Base-by-base conservation (phyloP, 139 green algal species). In the Deuterostichococcus epilithicus region DNA sequence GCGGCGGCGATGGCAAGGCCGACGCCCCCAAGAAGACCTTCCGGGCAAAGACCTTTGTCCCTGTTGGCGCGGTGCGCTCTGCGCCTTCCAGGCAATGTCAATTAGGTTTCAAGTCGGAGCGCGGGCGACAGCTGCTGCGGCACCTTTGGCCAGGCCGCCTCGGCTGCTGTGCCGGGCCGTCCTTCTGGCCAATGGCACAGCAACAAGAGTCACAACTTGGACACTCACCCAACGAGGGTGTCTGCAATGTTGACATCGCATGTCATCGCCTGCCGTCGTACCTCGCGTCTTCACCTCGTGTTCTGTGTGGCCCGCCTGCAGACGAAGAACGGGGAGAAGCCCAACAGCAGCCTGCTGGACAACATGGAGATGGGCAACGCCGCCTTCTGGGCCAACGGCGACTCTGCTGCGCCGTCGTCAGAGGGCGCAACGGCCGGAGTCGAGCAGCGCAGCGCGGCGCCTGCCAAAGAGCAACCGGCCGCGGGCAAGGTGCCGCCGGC, bases 1-100 rank as follows among this genome's bases (percentile, higher is more conserved):
- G 39, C 70, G 91, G 96, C 71, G 88, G 88, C 26, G 84, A 82
- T 23, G 86, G 86, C 63, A 91, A 92, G 72, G 80, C 78, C 63
- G 78, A 70, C 35, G 68, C 72, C 22, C 58, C 70, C 37, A 81
- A 81, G 66, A 6, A 35, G 35, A 75, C 42, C 15, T 33, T 76
- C 30, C 52, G 75, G 28, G 34, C 52, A 26, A 34, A 34, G 52
- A 32, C 68, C 68, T 60, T 47, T 20, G 52, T 63, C 8, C 65
- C 65, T 70, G 65, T 70, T 28, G 65, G 26, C 22, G 65, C 32
- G 32, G 65, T 38, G n/a, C 32, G n/a, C 68, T 33, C n/a, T 28
- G n/a, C 10, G 30, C 68, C 28, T 45, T n/a, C n/a, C n/a, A n/a
- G n/a, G n/a, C n/a, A n/a, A n/a, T n/a, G n/a, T n/a, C n/a, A n/a